Evolutionary conservation across 768 basidiomycete species (phyloP).

Genomic region (Lentinula sp.): DNA sequence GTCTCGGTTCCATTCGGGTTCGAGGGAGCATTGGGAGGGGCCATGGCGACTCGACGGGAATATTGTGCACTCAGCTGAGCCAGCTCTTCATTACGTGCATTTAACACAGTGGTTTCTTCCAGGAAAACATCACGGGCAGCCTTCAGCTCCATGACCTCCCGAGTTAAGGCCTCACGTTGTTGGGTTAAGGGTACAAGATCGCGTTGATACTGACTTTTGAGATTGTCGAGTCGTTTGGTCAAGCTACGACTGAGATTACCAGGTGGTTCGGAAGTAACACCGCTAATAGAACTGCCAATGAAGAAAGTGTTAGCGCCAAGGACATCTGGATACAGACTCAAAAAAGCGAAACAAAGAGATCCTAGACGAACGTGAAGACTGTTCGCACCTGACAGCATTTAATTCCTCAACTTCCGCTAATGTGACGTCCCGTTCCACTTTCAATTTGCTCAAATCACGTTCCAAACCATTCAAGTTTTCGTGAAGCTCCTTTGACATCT

Average conservation of each 20-base stretch:
- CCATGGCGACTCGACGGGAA: slow-evolving; percentile 65
- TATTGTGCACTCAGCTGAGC: slow-evolving; percentile 84
- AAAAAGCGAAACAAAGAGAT: neutral
- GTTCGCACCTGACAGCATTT: slow-evolving; percentile 43
- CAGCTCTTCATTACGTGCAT: slow-evolving; percentile 88
- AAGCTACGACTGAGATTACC: slow-evolving; percentile 61
- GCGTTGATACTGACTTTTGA: slow-evolving; percentile 82
- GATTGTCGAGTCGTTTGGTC: slow-evolving; percentile 76
- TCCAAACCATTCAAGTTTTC: slow-evolving; percentile 75
- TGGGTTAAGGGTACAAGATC: slow-evolving; percentile 82
- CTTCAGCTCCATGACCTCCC: slow-evolving; percentile 85
- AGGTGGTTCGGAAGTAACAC: slow-evolving; percentile 31
- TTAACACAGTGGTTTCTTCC: slow-evolving; percentile 88
- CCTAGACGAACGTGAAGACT: neutral
- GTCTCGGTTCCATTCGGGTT: slow-evolving; percentile 21
- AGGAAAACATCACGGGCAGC: slow-evolving; percentile 81
- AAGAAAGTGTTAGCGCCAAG: neutral
- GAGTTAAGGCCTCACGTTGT: slow-evolving; percentile 69
- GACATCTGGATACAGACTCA: too few species aligned
- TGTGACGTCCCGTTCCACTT: slow-evolving; percentile 86
- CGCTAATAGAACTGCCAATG: slow-evolving; percentile 1
- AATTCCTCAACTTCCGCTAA: slow-evolving; percentile 94
- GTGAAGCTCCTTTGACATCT: slow-evolving; percentile 72
- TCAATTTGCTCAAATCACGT: slow-evolving; percentile 79
- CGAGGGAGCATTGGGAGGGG: slow-evolving; percentile 3